Evolutionary conservation across 1,284 basidiomycete genomes (phyloP).

Genomic region (Cutaneotrichosporon sp.): DNA sequence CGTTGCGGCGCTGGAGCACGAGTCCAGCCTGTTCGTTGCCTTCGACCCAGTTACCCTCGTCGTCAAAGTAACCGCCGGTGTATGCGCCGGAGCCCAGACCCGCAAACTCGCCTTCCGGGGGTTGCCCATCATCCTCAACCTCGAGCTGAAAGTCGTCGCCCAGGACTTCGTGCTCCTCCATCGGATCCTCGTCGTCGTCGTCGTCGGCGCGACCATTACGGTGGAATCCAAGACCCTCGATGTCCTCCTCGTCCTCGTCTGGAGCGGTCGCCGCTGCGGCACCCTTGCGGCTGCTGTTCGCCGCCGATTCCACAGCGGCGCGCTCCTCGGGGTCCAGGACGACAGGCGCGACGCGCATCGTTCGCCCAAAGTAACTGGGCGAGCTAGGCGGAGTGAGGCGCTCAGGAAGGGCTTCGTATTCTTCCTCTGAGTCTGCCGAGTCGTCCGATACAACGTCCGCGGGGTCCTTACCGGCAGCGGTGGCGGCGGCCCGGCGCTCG

Average conservation of each 20-base stretch:
- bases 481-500: constrained; percentile 19
- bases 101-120: constrained; percentile 9
- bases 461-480: constrained; percentile 19
- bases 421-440: constrained; percentile 37
- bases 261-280: constrained; percentile 7
- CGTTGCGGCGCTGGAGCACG: constrained; percentile 14
- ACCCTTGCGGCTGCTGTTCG: constrained; percentile 8
- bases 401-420: constrained; percentile 35
- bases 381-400: constrained; percentile 37
- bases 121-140: constrained; percentile 9
- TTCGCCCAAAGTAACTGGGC: constrained; percentile 10
- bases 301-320: constrained; percentile 3
- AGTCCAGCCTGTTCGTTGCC: not conserved
- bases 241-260: constrained; percentile 20
- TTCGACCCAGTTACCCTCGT: constrained; percentile 18
- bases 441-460: constrained; percentile 31
- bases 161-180: constrained; percentile 10
- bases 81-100: constrained; percentile 13
- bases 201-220: constrained; percentile 2
- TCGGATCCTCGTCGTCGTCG: constrained; percentile 23
- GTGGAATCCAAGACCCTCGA: constrained; percentile 24
- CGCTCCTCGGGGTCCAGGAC: constrained; percentile 9
- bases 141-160: constrained; percentile 15
- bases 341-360: constrained; percentile 11
- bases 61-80: constrained; percentile 17